These are phyloP conservation scores for Poa annua DNA, from an alignment of 176 grass and related monocot genomes.

Conservation along the genomic window DNA sequence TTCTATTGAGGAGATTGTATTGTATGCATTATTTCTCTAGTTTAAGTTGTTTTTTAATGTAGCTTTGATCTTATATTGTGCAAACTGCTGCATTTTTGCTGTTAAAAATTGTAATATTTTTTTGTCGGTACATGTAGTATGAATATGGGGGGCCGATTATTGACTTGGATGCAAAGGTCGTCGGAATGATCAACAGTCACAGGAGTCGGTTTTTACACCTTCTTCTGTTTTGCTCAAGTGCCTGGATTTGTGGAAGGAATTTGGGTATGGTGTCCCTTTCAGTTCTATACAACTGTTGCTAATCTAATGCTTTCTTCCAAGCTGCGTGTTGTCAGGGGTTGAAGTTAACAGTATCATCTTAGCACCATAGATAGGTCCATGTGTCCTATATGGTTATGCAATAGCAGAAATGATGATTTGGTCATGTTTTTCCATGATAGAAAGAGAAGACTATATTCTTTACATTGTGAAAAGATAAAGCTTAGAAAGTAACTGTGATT, in stretches of 20 bases:
- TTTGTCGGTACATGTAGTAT: conserved; percentile 6
- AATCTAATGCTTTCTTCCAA: neutral
- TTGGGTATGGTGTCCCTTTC: neutral
- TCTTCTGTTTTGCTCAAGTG: neutral
- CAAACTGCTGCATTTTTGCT: neutral
- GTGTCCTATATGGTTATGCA: neutral
- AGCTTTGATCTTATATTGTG: neutral
- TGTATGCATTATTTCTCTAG: neutral
- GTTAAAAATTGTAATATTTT: too few species aligned
- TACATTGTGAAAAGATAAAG: neutral
- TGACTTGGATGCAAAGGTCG: neutral
- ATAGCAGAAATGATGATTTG: neutral
- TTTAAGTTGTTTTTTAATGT: neutral
- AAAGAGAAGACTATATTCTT: neutral
- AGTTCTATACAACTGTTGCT: neutral
- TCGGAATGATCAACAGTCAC: neutral
- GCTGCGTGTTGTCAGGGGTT: neutral
- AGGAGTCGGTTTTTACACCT: neutral
- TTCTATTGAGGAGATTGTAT: neutral
- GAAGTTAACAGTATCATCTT: neutral
- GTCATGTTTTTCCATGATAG: neutral
- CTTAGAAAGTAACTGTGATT: neutral
- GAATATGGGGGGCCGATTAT: neutral
- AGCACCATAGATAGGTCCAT: neutral
- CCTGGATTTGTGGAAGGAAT: neutral